Base-by-base conservation (phyloP, 2,329 filamentous ascomycete species). In the Herpomyces periplanetae region DNA sequence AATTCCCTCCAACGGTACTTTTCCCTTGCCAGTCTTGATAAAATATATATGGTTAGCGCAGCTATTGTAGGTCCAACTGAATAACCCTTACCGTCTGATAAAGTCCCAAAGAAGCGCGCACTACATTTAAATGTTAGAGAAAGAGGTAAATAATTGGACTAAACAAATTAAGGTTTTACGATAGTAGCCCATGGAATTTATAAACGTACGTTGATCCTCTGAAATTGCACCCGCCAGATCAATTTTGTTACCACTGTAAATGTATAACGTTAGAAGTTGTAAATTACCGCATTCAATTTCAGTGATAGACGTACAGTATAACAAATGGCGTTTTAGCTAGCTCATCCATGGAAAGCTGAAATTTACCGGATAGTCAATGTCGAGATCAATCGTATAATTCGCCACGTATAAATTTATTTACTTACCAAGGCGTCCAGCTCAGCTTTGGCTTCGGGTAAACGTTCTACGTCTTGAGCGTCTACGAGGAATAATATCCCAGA, bases 161-260 rank as follows among this genome's bases (percentile, higher is more conserved):
- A 91, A n/a, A n/a, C n/a, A n/a, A n/a, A n/a, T n/a, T n/a, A n/a
- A n/a, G n/a, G n/a, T n/a, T n/a, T n/a, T n/a, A n/a, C n/a, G n/a
- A n/a, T n/a, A n/a, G n/a, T n/a, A n/a, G n/a, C n/a, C n/a, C n/a
- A n/a, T n/a, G n/a, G n/a, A n/a, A n/a, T n/a, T n/a, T n/a, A n/a
- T n/a, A n/a, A n/a, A n/a, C n/a, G n/a, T n/a, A n/a, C n/a, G 53
- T 46, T 88, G 69, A 33, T 91, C 75, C 51, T 96, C 80, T 28
- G 64, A 75, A 21, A 91, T 61, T 26, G 80, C 80, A 30, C 84
- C 65, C 20, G 73, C 73, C 47, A 91, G 73, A 41, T 96, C 80
- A 40, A 96, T 96, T 58, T 96, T 96, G 58, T 96, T 96, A 31
- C 80, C 80, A 27, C n/a, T n/a, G n/a, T n/a, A n/a, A n/a, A n/a